Evolutionary conservation across 805 yeast genomes (phyloP).

Genomic region (Cyberlindnera meyerae): DNA sequence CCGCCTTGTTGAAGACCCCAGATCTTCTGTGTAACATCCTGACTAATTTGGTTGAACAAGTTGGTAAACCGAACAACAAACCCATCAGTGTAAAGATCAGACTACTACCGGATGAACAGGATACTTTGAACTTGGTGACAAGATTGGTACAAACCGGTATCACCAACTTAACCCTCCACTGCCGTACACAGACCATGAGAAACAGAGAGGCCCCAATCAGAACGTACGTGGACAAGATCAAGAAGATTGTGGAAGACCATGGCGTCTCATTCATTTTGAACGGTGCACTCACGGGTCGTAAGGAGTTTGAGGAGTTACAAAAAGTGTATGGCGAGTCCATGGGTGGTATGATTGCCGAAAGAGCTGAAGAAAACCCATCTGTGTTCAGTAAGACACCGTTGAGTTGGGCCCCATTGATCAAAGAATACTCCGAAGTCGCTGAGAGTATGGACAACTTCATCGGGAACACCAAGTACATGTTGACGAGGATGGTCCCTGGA

Average conservation of each 20-base stretch:
- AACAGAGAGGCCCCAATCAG: constrained; percentile 79
- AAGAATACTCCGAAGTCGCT: constrained; percentile 54
- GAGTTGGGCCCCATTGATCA: constrained; percentile 50
- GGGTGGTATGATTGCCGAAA: constrained; percentile 94
- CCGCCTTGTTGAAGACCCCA: constrained; percentile 81
- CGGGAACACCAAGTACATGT: constrained; percentile 76
- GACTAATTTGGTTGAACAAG: constrained; percentile 61
- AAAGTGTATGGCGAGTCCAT: constrained; percentile 48
- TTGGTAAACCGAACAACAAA: constrained; percentile 71
- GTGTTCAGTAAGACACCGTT: constrained; percentile 47
- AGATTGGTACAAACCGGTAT: constrained; percentile 74
- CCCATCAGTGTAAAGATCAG: constrained; percentile 92
- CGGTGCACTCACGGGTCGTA: constrained; percentile 60
- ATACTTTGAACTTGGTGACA: constrained; percentile 55
- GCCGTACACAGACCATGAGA: constrained; percentile 86
- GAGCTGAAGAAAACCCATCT: constrained; percentile 84
- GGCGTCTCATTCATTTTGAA: constrained; percentile 75
- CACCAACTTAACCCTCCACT: constrained; percentile 80
- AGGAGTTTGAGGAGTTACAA: constrained; percentile 51
- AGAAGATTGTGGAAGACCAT: constrained; percentile 52
- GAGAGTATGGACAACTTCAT: constrained; percentile 52
- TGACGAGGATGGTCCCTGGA: constrained; percentile 77
- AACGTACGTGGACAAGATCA: constrained; percentile 58
- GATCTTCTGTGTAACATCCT: constrained; percentile 71
- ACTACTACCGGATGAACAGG: constrained; percentile 56